A percentile compares a stretch with the other conserved stretches of the same genome.
Evolutionary conservation across 2,329 filamentous ascomycete species (phyloP).

Genomic region (Ophiocordyceps sinensis): DNA sequence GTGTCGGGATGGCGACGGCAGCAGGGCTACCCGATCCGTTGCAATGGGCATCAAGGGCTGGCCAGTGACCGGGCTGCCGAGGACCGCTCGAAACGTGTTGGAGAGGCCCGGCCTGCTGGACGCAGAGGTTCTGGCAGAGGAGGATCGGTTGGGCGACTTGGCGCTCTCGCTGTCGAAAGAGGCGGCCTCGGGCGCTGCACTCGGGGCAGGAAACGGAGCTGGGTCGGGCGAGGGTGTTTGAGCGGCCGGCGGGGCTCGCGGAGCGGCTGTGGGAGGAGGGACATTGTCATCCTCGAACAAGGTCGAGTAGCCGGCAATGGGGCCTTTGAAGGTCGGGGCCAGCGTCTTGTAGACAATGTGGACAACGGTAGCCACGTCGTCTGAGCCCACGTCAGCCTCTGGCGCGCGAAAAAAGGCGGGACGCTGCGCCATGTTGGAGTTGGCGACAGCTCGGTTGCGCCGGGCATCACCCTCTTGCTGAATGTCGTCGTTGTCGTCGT

Average conservation of each 20-base stretch:
- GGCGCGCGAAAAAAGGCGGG: background rate
- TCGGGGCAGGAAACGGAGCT: background rate
- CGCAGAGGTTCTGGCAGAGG: too few species aligned
- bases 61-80: background rate
- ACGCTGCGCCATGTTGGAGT: background rate
- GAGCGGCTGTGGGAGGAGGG: background rate
- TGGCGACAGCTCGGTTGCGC: background rate
- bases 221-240: background rate
- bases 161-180: too few species aligned
- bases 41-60: too few species aligned
- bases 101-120: too few species aligned
- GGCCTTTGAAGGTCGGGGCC: slow-evolving; percentile 24
- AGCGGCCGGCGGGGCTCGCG: background rate
- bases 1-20: background rate
- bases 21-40: too few species aligned
- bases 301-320: slow-evolving; percentile 27
- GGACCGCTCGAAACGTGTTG: too few species aligned
- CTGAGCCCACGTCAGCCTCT: background rate
- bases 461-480: background rate
- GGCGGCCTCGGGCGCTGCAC: background rate
- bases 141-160: too few species aligned
- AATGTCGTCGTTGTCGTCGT: background rate
- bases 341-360: slow-evolving; percentile 27
- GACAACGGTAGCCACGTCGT: slow-evolving; percentile 10
- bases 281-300: slow-evolving; percentile 7